Base-by-base conservation (phyloP, 2,329 filamentous ascomycete genomes). In the Fusarium sp. region DNA sequence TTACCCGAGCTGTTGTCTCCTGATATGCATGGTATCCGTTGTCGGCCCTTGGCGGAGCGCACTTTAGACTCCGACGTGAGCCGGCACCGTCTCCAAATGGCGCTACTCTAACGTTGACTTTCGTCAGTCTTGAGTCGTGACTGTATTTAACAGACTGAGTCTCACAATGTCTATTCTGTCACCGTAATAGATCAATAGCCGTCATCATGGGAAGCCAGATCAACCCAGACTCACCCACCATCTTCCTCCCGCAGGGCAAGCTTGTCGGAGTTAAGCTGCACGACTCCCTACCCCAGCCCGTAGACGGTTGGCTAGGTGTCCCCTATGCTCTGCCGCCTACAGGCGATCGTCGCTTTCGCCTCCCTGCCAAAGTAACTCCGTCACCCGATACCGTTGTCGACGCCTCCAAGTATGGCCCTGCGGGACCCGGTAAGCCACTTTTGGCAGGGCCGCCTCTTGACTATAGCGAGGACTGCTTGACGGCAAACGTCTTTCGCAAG, bases 401-500 rank as follows among this genome's bases (percentile, higher is more conserved):
- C 5, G 80, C 83, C 0, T 71, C 77, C 15, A 66, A 68, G 24
- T 84, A 80, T 58, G 84, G 85, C 2, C 72, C 75, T 36, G 57
- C 71, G 42, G 72, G 63, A 6, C 74, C 72, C 2, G 74, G 71
- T 17, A 74, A 74, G 24, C 74, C 50, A 4, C 49, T 76, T 7
- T 36, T 75, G 7, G 61, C 61, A 9, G 67, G 66, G 1, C 73
- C 73, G 1, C 58, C 67, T 2, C 63, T 78, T 33, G 75, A 75
- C 13, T 76, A 79, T 45, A 77, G 82, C 57, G 87, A 89, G 74
- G 81, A 88, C 73, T 89, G 87, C 54, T 78, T 89, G 15, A 87
- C 85, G 55, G 75, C 80, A 7, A 88, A 89, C 66, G 75, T 89
- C 11, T 88, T 82, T 66, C 81, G 84, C 13, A 82, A 83, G 1